Base-by-base conservation (phyloP, 225 moss, liverwort and hornwort species). In the Physcomitrellopsis africana region DNA sequence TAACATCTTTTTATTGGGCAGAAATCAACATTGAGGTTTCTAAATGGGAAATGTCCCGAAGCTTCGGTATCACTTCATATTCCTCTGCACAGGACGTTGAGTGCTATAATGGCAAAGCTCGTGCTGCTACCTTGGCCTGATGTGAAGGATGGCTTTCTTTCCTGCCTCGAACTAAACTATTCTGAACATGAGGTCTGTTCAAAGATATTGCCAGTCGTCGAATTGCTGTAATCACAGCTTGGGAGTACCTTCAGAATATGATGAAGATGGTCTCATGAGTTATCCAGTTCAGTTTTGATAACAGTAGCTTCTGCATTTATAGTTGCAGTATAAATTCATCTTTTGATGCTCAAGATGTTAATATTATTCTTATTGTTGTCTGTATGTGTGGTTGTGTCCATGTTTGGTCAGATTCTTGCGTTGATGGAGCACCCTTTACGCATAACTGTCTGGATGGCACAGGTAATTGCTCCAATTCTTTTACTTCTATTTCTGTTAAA, bases 351-450 rank as follows among this genome's bases (percentile, higher is more conserved):
- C n/a, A 68, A 37, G 23, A 46, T 65, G 1, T 37, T 37, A 4
- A 37, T 37, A 7, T 37, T 37, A 37, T 37, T 37, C 32, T 43
- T 26, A 70, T 37, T 23, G 18, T 62, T 51, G 16, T 63, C 24
- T 55, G n/a, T 47, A 63, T 68, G 43, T 53, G 47, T 75, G 77
- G 67, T 63, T 63, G 70, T 46, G 67, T 66, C 42, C n/a, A 67
- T 77, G 71, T 22, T 52, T 77, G 54, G 43, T 69, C 81, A 99
- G 97, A 86, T 99, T 72, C 83, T 99, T 72, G 84, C 89, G 32
- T 74, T 94, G 79, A 94, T 99, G 91, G 94, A 94, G 69, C 93
- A 99, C 85, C 97, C 97, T 53, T 72, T 99, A 55, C 83, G 94
- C 57, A 90, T 94, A 58, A 85, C 81, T 80, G 90, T 87, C 37